Base-by-base conservation (phyloP, 768 basidiomycete genomes). In the Mycena filopes region DNA sequence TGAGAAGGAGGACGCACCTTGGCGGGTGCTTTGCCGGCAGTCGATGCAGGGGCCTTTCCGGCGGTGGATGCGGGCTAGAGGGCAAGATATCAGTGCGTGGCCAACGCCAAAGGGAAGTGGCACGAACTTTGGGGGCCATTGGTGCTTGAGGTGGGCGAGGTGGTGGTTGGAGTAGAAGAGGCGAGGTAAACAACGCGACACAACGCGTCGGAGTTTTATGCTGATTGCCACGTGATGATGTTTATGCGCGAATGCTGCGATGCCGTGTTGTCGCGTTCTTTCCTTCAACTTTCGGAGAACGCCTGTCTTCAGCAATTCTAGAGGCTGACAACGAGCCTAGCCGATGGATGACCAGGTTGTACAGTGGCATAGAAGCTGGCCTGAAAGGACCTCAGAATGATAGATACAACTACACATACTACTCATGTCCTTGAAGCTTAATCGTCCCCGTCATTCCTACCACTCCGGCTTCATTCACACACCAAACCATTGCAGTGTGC, bases 1-100 rank as follows among this genome's bases (percentile, higher is more conserved):
- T 12, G 4, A 23, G 20, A 31, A 13, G n/a, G 0, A 28, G 25
- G 16, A 38, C 59, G 23, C 16, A 65, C 67, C 63, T 79, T 79
- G 43, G 88, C 86, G 21, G 91, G 89, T 16, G 89, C 86, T 78
- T 92, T 92, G 53, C 88, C 82, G 1, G 82, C 86, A 23, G 82
- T 81, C 21, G 87, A 85, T 55, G 88, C 88, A 47, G 90, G 88
- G 20, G 86, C 87, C 77, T 92, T 93, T 70, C 86, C 89, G 69
- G 90, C 90, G 66, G 89, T 89, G 38, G 91, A 92, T 67, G 89
- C 83, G 70, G 88, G 89, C 82, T 89, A 45, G 18, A 60, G 26
- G 11, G 15, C 42, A 38, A 13, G 36, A 28, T 50, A 10, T n/a
- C n/a, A 41, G 42, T 21, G 51, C 21, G 12, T 13, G 38, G n/a